Evolutionary conservation across 805 yeast genomes (phyloP), one percentile per base, ranked within the genome.

Genomic region (Metschnikowia orientalis): DNA sequence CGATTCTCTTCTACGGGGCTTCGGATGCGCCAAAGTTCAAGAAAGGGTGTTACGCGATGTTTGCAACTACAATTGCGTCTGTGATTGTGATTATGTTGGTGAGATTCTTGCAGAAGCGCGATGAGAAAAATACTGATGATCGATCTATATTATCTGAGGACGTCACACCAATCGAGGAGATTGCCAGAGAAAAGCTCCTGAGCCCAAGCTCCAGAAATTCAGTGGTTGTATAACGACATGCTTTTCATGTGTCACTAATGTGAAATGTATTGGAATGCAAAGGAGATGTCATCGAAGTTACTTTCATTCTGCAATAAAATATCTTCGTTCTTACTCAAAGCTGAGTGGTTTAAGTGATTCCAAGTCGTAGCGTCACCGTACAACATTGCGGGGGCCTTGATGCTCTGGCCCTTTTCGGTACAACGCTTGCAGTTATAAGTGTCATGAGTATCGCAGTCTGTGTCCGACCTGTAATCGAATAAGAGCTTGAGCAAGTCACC

Each of bases 351-450:
- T 37, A 85, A 68, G 61, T 92, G 98, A 55, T 92, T 90, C 98
- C 98, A 90, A 0, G 97, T 80, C 0, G 97, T 92, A 0, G 97
- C 85, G 59, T 92, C 98, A 43, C 98, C 98, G 54, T 92, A 92
- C 20, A 92, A 62, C 95, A 92, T 89, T 0, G 95, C 94, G 0
- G 79, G 75, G 0, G 96, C 73, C 44, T 73, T 79, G 4, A 66
- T 50, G 18, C 60, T 41, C 60, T 92, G 98, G 3, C 67, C 67
- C 19, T 47, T 32, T 6, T 45, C 56, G 28, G 64, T 65, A 56
- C 98, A 92, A 43, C 97, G 66, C 55, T 79, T 81, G 63, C 98
- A 92, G 44, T 81, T 75, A 62, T 77, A 92, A 1, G 95, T 84
- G 40, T 84, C 95, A 50, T 92, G 98, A 0, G 98, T 92, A 45